Evolutionary conservation across 2,329 filamentous ascomycete species (phyloP).

Genomic region (Aphanoascus verrucosus): DNA sequence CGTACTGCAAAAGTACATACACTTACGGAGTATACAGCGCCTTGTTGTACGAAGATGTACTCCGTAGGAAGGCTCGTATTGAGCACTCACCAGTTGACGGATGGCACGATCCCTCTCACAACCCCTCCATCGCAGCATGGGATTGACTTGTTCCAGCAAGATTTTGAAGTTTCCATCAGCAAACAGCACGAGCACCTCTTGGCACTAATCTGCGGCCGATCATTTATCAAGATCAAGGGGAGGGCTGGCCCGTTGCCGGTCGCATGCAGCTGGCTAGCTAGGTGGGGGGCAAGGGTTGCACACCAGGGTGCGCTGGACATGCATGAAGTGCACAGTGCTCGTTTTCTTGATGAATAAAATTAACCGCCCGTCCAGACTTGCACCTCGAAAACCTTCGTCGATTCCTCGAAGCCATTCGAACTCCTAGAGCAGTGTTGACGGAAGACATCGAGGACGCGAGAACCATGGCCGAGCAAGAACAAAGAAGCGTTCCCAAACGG

Average conservation of each 20-base stretch:
- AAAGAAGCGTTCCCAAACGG: not conserved
- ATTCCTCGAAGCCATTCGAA: not conserved
- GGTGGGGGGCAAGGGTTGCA: not conserved
- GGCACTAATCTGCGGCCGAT: not conserved
- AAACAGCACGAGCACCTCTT: not conserved
- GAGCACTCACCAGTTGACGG: no score
- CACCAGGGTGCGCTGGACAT: not conserved
- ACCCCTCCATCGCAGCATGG: no score
- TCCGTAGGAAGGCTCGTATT: no score
- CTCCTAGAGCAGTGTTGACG: not conserved
- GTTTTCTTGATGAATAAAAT: not conserved
- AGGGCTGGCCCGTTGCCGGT: not conserved
- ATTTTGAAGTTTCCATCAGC: no score
- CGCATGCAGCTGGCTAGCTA: constrained; percentile 1
- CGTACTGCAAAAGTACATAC: not conserved
- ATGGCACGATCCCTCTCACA: no score
- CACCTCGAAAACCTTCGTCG: not conserved
- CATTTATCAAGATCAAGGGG: not conserved
- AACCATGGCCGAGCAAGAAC: not conserved
- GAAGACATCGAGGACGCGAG: not conserved
- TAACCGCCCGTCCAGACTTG: not conserved
- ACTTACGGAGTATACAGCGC: no score
- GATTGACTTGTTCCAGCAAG: no score
- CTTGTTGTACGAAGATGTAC: no score
- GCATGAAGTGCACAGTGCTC: not conserved